These are phyloP conservation scores for Xylaria hypoxylon DNA, from an alignment of 2,329 filamentous ascomycete species.

Conservation along the genomic window DNA sequence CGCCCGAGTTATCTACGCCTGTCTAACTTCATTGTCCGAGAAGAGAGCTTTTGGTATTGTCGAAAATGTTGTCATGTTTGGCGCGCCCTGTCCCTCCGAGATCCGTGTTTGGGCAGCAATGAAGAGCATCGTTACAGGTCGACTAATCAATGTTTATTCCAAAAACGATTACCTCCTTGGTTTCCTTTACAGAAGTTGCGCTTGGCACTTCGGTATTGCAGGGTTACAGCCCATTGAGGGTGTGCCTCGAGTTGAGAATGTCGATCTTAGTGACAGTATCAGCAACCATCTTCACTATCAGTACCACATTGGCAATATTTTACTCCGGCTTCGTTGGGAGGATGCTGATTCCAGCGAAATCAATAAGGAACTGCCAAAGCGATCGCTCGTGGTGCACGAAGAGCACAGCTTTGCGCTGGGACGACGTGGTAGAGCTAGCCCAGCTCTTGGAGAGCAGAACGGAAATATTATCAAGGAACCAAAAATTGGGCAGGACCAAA, in stretches of 20 bases:
- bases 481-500: conserved; percentile 21
- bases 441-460: conserved; percentile 17
- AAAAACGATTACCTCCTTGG: conserved; percentile 88
- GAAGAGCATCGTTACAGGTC: conserved; percentile 81
- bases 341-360: conserved; percentile 62
- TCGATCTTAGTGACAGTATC: conserved; percentile 73
- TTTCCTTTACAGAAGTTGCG: conserved; percentile 86
- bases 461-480: conserved; percentile 19
- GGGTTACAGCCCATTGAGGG: conserved; percentile 81
- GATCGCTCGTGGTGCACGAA: conserved; percentile 17
- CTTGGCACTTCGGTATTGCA: conserved; percentile 84
- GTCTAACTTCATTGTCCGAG: conserved; percentile 80
- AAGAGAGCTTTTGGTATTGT: conserved; percentile 84
- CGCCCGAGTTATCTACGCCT: conserved; percentile 84
- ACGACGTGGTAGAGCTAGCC: background rate
- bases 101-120: conserved; percentile 80
- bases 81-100: conserved; percentile 80
- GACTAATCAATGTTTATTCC: conserved; percentile 91
- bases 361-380: conserved; percentile 30
- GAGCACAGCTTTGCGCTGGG: conserved; percentile 19
- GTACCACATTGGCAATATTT: conserved; percentile 72
- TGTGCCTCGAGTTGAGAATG: conserved; percentile 74
- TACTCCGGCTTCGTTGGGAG: conserved; percentile 76
- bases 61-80: conserved; percentile 86
- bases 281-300: conserved; percentile 78